These are phyloP conservation scores for Scheffersomyces segobiensis DNA, from an alignment of 1,139 yeast species.

Conservation along the genomic window DNA sequence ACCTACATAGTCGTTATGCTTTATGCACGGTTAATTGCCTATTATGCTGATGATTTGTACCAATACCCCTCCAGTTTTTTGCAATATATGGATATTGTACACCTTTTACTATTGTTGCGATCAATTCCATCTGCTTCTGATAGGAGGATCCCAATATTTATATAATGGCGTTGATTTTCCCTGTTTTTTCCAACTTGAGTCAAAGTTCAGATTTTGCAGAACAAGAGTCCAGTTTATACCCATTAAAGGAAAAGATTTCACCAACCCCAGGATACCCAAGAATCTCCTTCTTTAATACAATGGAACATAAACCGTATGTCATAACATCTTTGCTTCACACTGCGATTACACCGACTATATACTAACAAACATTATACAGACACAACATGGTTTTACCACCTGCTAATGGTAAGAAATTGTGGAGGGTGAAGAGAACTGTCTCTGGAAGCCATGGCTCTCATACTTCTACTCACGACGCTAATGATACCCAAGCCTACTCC, in stretches of 20 bases:
- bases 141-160: background rate
- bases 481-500: conserved; percentile 14
- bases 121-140: background rate
- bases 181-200: background rate
- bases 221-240: background rate
- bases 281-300: background rate
- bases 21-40: background rate
- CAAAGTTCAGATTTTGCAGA: background rate
- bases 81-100: background rate
- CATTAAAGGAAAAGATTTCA: background rate
- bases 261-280: background rate
- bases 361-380: conserved; percentile 2
- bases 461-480: conserved; percentile 9
- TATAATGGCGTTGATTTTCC: background rate
- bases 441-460: conserved; percentile 12
- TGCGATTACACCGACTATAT: background rate
- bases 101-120: background rate
- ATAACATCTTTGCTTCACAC: background rate
- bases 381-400: conserved; percentile 35
- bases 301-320: background rate
- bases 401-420: conserved; percentile 48
- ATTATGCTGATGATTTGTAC: background rate
- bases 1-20: conserved; percentile 1
- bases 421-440: conserved; percentile 45
- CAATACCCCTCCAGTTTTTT: background rate